Conservation (phyloP, 345 rosid species). For the Geranium brycei region DNA sequence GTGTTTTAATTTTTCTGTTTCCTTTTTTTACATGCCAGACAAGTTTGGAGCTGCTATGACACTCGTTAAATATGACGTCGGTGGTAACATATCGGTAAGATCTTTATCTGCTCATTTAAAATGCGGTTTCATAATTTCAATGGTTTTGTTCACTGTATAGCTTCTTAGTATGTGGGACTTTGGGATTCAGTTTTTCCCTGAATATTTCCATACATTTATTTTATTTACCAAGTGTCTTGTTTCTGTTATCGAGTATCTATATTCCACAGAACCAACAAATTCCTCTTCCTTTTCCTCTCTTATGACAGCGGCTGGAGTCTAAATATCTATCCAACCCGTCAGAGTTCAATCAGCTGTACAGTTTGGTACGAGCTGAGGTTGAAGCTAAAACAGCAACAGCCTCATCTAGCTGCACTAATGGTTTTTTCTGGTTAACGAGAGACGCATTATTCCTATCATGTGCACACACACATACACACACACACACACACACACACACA, state of each 20-base stretch:
- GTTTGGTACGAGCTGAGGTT: slow-evolving; percentile 68
- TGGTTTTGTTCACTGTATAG: neutral
- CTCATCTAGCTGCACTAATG: slow-evolving; percentile 88
- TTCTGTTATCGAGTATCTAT: too few relatives aligned
- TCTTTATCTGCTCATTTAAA: neutral
- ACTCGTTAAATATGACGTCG: slow-evolving; percentile 77
- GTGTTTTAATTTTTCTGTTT: neutral
- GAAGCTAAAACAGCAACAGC: slow-evolving; percentile 62
- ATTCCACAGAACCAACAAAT: neutral
- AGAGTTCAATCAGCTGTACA: slow-evolving; percentile 52
- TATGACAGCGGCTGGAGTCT: slow-evolving; percentile 65
- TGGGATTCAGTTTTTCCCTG: too few relatives aligned
- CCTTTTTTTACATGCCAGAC: slow-evolving; percentile 27
- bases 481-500: too few relatives aligned
- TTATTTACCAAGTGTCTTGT: too few relatives aligned
- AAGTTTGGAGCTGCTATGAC: slow-evolving; percentile 90
- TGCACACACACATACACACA: too few relatives aligned
- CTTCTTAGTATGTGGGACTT: neutral
- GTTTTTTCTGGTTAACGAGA: slow-evolving; percentile 98
- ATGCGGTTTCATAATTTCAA: neutral
- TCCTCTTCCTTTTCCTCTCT: neutral
- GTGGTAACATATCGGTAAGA: slow-evolving; percentile 75
- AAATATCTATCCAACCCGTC: slow-evolving; percentile 56
- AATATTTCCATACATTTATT: too few relatives aligned
- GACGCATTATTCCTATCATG: slow-evolving; percentile 6